Percentiles rank a stretch among this genome's conserved stretches.
phyloP scores from a whole-genome alignment of 192 early-diverging fungal genomes.

The Spinellus fusiger region DNA sequence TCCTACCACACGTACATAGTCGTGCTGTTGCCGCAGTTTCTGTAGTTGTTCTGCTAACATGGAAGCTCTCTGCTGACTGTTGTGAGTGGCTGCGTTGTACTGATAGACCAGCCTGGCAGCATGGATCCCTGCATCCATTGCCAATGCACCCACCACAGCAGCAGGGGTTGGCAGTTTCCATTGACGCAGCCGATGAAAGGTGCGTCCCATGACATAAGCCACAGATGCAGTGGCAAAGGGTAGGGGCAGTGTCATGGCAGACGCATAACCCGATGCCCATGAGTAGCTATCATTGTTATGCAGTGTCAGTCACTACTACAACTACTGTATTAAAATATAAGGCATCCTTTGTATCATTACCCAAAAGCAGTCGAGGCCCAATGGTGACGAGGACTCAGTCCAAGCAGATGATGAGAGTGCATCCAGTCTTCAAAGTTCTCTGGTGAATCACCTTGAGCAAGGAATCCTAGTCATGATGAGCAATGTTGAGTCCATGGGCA shows the following conservation, averaged over 20 bases:
- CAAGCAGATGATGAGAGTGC: conserved; percentile 27
- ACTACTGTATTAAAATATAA: background rate
- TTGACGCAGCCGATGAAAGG: conserved; percentile 7
- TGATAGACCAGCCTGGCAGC: conserved; percentile 22
- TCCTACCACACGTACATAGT: conserved; percentile 24
- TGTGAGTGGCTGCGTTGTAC: conserved; percentile 14
- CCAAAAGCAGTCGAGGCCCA: conserved; percentile 29
- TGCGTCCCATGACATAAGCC: conserved; percentile 13
- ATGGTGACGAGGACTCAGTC: conserved; percentile 12
- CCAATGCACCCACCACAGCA: conserved; percentile 18
- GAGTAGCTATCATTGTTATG: conserved; percentile 11
- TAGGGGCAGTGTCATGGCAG: conserved; percentile 12
- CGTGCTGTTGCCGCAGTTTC: conserved; percentile 19
- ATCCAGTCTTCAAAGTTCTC: conserved; percentile 34
- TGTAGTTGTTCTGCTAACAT: conserved; percentile 24
- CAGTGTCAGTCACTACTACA: background rate
- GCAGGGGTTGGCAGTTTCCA: conserved; percentile 20
- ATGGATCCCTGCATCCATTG: conserved; percentile 24
- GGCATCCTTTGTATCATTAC: background rate
- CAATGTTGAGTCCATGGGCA: too few species aligned
- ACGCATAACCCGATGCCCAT: conserved; percentile 30
- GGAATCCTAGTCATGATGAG: conserved; percentile 16
- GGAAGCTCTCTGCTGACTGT: conserved; percentile 26
- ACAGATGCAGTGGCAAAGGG: conserved; percentile 23
- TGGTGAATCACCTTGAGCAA: conserved; percentile 27